Evolutionary conservation across 306 rosid genomes (phyloP).

Genomic region (Astragalus membranaceus): DNA sequence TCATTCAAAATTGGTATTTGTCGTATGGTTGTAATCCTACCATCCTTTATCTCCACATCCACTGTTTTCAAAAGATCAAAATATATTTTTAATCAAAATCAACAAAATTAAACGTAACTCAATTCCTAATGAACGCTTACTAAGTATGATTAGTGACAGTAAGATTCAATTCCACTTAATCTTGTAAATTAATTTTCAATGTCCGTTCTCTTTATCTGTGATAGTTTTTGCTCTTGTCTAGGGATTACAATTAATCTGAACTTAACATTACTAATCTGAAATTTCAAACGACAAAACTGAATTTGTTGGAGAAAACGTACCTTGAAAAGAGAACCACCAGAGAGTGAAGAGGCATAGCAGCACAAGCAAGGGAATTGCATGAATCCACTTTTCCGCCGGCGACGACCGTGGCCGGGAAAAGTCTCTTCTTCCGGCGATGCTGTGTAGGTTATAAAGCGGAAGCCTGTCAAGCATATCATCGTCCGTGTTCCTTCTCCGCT

Average conservation of each 20-base stretch:
- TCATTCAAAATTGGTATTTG: conserved; percentile 17
- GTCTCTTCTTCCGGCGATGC: conserved; percentile 19
- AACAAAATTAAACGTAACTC: neutral
- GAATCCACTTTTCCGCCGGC: conserved; percentile 30
- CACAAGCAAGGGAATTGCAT: conserved; percentile 34
- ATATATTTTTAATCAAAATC: neutral
- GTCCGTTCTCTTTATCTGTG: neutral
- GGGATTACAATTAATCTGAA: neutral
- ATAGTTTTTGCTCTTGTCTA: neutral
- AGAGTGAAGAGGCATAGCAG: conserved; percentile 45
- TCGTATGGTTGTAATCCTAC: conserved; percentile 26
- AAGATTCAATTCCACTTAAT: neutral
- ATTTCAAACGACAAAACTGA: neutral
- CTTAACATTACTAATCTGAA: neutral
- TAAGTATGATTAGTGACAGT: neutral
- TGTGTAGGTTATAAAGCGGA: conserved; percentile 30
- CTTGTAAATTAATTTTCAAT: conserved; percentile 2
- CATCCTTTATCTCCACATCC: conserved; percentile 27
- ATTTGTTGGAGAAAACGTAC: conserved; percentile 11
- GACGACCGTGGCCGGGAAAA: conserved; percentile 6
- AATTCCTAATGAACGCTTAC: neutral
- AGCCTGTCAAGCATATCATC: conserved; percentile 16
- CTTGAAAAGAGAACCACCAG: conserved; percentile 63
- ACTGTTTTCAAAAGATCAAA: conserved; percentile 32
- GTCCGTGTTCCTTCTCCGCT: conserved; percentile 28